Conservation (phyloP, 257 asterid species). For the Nicotiana paniculata region DNA sequence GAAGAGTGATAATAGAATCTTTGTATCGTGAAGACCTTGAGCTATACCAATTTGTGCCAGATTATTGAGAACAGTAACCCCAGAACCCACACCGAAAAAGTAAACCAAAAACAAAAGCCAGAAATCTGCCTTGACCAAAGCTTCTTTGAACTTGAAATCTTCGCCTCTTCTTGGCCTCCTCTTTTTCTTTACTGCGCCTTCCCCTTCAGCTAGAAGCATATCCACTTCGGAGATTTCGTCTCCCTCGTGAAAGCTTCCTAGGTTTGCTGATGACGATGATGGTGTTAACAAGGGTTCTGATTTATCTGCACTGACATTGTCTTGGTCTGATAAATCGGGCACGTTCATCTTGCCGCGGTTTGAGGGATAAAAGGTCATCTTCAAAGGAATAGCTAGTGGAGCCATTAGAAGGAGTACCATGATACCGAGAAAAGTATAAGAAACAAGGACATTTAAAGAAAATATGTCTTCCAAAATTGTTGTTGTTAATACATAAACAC, state of each 20-base stretch:
- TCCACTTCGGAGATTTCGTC: slow-evolving; percentile 39
- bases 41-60: slow-evolving; percentile 70
- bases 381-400: slow-evolving; percentile 61
- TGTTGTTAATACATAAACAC: slow-evolving; percentile 47
- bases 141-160: slow-evolving; percentile 54
- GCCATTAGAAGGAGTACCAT: slow-evolving; percentile 62
- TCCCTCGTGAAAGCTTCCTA: slow-evolving; percentile 29
- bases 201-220: slow-evolving; percentile 59
- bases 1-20: slow-evolving; percentile 49
- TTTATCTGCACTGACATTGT: slow-evolving; percentile 10
- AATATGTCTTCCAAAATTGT: slow-evolving; percentile 36
- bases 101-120: slow-evolving; percentile 65
- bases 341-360: slow-evolving; percentile 17
- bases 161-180: slow-evolving; percentile 67
- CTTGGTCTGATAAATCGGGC: background rate
- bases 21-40: slow-evolving; percentile 44
- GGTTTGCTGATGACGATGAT: slow-evolving; percentile 28
- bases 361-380: slow-evolving; percentile 58
- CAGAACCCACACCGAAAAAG: slow-evolving; percentile 68
- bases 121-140: slow-evolving; percentile 64
- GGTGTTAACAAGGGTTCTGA: slow-evolving; percentile 37
- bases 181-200: slow-evolving; percentile 48
- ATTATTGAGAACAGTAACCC: slow-evolving; percentile 73
- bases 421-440: slow-evolving; percentile 29
- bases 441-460: slow-evolving; percentile 23